Percentiles rank a stretch among this genome's conserved stretches.
phyloP scores from a whole-genome alignment of 805 yeast species.

The Candida ovalis region DNA sequence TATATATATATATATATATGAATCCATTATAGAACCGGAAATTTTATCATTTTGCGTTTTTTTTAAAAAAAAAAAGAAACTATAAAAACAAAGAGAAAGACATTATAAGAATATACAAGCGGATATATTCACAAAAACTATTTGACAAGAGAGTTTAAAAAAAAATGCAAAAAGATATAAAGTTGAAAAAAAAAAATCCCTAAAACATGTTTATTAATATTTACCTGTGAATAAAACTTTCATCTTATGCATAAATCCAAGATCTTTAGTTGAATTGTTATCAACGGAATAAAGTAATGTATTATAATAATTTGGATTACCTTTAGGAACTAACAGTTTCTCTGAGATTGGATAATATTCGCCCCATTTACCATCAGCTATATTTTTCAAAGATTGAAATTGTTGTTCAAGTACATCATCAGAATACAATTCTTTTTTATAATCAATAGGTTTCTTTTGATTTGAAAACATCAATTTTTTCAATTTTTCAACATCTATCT shows the following conservation, averaged over 20 bases:
- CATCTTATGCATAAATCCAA: conserved; percentile 46
- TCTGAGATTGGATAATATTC: conserved; percentile 62
- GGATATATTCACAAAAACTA: not conserved
- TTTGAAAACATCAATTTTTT: conserved; percentile 36
- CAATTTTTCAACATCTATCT: conserved; percentile 33
- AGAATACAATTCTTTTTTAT: conserved; percentile 47
- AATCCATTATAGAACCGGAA: not conserved
- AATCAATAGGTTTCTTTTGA: conserved; percentile 35
- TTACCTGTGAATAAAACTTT: conserved; percentile 76
- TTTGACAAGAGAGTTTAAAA: not conserved
- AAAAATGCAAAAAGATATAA: not conserved
- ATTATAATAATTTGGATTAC: conserved; percentile 75
- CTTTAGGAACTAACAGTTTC: conserved; percentile 72
- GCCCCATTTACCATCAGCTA: conserved; percentile 58
- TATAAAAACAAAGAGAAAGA: not conserved
- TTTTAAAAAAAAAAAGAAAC: not conserved
- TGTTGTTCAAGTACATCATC: conserved; percentile 49
- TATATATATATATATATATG: not conserved
- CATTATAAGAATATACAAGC: not conserved
- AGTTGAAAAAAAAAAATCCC: not conserved
- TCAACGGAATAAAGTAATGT: conserved; percentile 66
- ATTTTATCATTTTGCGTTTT: no score
- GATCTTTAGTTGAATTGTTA: conserved; percentile 55
- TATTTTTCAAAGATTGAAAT: conserved; percentile 51
- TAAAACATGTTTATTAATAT: conserved; percentile 27